A percentile compares a stretch with the other conserved stretches of the same genome.
phyloP scores from a whole-genome alignment of 2,329 filamentous ascomycete genomes.

The Epichloe sp. region DNA sequence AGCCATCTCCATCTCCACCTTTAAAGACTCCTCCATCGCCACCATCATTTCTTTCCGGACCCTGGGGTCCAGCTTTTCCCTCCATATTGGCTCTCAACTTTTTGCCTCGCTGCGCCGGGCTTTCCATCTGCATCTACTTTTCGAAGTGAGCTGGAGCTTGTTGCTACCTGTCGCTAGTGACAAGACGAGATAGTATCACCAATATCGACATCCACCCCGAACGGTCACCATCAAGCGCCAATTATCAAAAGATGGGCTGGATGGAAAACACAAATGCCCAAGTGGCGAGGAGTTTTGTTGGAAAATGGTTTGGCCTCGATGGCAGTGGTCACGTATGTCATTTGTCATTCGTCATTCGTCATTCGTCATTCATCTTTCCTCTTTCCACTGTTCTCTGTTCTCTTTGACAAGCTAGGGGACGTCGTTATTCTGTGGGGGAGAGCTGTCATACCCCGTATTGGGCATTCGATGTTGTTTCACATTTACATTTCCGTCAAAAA shows the following conservation, averaged over 20 bases:
- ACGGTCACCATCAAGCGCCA: neutral
- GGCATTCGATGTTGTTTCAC: neutral
- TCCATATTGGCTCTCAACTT: neutral
- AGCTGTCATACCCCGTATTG: neutral
- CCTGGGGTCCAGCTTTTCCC: neutral
- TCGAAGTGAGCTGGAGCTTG: neutral
- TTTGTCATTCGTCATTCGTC: conserved; percentile 18
- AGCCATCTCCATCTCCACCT: neutral
- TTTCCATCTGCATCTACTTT: neutral
- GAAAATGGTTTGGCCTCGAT: conserved; percentile 66
- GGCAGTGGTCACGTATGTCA: conserved; percentile 65
- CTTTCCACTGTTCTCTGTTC: neutral
- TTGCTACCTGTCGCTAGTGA: neutral
- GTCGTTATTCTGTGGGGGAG: neutral
- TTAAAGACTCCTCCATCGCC: conserved; percentile 1
- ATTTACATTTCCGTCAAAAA: neutral
- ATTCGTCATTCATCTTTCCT: neutral
- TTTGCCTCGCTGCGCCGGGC: neutral
- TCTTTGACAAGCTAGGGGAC: neutral
- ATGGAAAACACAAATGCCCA: conserved; percentile 36
- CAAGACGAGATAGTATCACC: neutral
- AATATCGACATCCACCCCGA: neutral
- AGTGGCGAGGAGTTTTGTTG: conserved; percentile 53
- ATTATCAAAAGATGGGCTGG: conserved; percentile 30
- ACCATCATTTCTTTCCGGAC: neutral